Conservation (phyloP, 2,329 filamentous ascomycete genomes). For the Balansia obtecta region DNA sequence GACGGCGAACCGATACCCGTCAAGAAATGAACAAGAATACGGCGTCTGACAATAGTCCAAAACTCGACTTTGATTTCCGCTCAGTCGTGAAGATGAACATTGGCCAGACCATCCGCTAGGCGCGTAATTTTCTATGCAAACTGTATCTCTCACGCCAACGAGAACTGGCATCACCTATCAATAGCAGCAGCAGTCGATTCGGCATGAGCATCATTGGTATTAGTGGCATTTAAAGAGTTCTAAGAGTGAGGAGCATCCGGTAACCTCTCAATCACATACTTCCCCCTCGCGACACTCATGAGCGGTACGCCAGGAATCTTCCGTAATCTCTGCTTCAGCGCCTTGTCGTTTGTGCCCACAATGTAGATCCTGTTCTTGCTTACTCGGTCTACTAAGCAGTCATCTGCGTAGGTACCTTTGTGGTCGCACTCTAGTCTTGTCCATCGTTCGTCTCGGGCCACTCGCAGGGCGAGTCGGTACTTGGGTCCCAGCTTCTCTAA, state of each 20-base stretch:
- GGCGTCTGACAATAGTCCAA: too few relatives aligned
- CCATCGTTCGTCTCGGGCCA: constrained; percentile 84
- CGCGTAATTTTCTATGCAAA: too few relatives aligned
- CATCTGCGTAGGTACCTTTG: constrained; percentile 71
- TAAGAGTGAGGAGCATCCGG: constrained; percentile 62
- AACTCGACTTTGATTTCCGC: too few relatives aligned
- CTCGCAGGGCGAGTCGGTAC: constrained; percentile 73
- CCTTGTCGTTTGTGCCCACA: constrained; percentile 65
- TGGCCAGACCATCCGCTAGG: too few relatives aligned
- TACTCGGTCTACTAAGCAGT: constrained; percentile 68
- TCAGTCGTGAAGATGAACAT: too few relatives aligned
- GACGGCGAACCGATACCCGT: neutral
- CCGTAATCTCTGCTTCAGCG: constrained; percentile 69
- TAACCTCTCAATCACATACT: constrained; percentile 88
- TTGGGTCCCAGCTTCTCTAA: constrained; percentile 81
- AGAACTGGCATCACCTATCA: neutral
- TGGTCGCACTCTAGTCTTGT: constrained; percentile 80
- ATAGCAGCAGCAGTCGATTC: neutral
- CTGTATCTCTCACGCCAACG: neutral
- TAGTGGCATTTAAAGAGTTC: neutral
- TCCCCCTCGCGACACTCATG: constrained; percentile 73
- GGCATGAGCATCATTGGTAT: neutral
- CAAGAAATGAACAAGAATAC: neutral
- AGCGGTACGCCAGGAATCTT: constrained; percentile 59
- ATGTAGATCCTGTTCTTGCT: constrained; percentile 67